A percentile compares a stretch with the other conserved stretches of the same genome.
Conservation (phyloP, 2,329 filamentous ascomycete species). For the Escovopsis sp. region DNA sequence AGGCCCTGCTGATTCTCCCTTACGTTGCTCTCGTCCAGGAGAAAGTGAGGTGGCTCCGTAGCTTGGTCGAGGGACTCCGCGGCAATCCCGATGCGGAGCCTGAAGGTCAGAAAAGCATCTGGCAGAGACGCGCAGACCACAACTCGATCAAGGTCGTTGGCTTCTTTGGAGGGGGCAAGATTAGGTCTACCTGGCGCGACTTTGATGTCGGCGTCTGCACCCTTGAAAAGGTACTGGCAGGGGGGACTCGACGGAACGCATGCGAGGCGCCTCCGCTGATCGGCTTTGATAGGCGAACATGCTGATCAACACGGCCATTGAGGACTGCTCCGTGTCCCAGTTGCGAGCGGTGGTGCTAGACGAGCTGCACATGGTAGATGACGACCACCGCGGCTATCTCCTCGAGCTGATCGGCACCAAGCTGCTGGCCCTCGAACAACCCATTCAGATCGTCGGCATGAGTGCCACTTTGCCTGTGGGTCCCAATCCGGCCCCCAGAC, state of each 20-base stretch:
- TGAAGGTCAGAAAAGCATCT: constrained; percentile 26
- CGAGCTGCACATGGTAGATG: constrained; percentile 71
- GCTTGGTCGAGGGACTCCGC: constrained; percentile 45
- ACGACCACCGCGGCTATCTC: constrained; percentile 60
- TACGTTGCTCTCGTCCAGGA: constrained; percentile 72
- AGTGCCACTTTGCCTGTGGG: constrained; percentile 60
- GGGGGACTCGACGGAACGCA: not conserved
- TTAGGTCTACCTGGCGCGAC: constrained; percentile 52
- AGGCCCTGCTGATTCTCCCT: constrained; percentile 58
- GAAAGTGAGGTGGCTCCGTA: constrained; percentile 60
- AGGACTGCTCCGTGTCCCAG: constrained; percentile 50
- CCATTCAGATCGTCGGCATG: constrained; percentile 63
- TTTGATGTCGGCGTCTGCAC: constrained; percentile 69
- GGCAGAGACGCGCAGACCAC: constrained; percentile 40
- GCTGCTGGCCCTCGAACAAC: constrained; percentile 50
- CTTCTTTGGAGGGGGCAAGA: constrained; percentile 61
- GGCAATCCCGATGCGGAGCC: constrained; percentile 14
- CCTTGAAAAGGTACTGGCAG: constrained; percentile 48
- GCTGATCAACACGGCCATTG: constrained; percentile 57
- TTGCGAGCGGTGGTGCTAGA: constrained; percentile 57
- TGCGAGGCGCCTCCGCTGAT: constrained; percentile 1
- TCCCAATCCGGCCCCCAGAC: not conserved
- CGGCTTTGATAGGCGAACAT: constrained; percentile 46
- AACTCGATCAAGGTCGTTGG: constrained; percentile 51
- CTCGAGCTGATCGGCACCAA: constrained; percentile 63